Base-by-base conservation (phyloP, 2,329 filamentous ascomycete species). In the Aspergillus neotritici region DNA sequence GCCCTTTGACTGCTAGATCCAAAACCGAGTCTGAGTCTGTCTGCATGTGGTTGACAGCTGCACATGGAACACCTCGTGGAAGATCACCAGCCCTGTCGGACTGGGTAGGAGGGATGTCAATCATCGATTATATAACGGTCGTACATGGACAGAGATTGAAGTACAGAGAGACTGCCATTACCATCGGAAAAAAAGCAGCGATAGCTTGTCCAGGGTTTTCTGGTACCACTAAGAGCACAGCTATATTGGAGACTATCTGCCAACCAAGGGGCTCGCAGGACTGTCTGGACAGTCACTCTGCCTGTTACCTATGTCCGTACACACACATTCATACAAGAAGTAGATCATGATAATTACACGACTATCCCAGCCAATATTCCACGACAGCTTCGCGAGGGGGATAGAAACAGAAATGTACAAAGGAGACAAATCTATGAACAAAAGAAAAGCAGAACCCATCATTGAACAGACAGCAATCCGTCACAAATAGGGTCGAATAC, bases 341-440 rank as follows among this genome's bases (percentile, higher is more conserved):
- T 46, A 48, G 25, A 46, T 48, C 43, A 33, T 40, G 36, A 30
- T 41, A 39, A 31, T 40, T 50, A 46, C 44, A 37, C 8, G 10
- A 21, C 14, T 25, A 42, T 41, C 47, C 44, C 45, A 42, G 46
- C 48, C 48, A 41, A 40, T 48, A 48, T 43, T 38, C 40, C 45
- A 48, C 46, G 47, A 40, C 32, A 40, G 36, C 46, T 32, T 43
- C 34, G 37, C 39, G 37, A 44, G 21, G 21, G 21, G 21, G 21
- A 41, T 43, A 35, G 37, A 32, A 33, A 50, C 40, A 29, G 35
- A 43, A 39, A 44, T 34, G 14, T 17, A 43, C 34, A 46, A 31
- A 43, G 38, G 36, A 32, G 31, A 16, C 21, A 28, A 44, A 46
- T 50, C 35, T 54, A 54, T 52, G 37, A 38, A 49, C 15, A 52